Evolutionary conservation across 495 filamentous ascomycete species (phyloP).

Genomic region (Glonium stellatum): DNA sequence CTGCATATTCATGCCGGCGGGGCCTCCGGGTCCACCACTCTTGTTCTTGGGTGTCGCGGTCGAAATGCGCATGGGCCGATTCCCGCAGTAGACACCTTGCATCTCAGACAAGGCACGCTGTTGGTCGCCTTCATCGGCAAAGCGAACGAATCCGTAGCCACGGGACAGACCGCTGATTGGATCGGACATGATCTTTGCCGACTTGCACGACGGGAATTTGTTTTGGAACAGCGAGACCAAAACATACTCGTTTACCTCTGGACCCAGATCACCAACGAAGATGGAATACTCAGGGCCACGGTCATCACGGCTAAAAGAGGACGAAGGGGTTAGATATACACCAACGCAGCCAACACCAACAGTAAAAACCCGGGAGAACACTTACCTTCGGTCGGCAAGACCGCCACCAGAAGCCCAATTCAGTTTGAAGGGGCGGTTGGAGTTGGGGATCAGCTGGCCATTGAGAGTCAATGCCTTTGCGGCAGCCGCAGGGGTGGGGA

Average conservation of each 20-base stretch:
- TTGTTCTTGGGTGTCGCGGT: slow-evolving; percentile 98
- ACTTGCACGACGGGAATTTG: slow-evolving; percentile 95
- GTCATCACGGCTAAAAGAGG: slow-evolving; percentile 74
- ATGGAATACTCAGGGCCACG: slow-evolving; percentile 94
- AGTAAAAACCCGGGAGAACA: slow-evolving; percentile 11
- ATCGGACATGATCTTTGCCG: slow-evolving; percentile 99
- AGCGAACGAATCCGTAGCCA: slow-evolving; percentile 96
- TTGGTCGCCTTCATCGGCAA: slow-evolving; percentile 88
- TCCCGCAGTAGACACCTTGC: slow-evolving; percentile 99
- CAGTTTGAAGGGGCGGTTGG: slow-evolving; percentile 90
- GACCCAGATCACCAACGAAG: slow-evolving; percentile 95
- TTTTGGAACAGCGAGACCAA: slow-evolving; percentile 94
- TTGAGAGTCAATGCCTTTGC: slow-evolving; percentile 85
- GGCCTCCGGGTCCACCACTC: slow-evolving; percentile 52
- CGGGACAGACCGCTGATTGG: slow-evolving; percentile 96
- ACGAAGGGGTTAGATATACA: neutral
- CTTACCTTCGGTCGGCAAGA: slow-evolving; percentile 83
- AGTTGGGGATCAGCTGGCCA: slow-evolving; percentile 88
- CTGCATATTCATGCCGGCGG: slow-evolving; percentile 45
- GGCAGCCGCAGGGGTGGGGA: slow-evolving; percentile 73
- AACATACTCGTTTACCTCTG: slow-evolving; percentile 98
- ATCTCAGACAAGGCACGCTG: slow-evolving; percentile 93
- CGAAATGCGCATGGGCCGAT: slow-evolving; percentile 97
- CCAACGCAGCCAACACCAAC: neutral
- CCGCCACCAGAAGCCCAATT: slow-evolving; percentile 99